These are phyloP conservation scores for Candida tammaniensis DNA, from an alignment of 805 yeast species.

Conservation along the genomic window DNA sequence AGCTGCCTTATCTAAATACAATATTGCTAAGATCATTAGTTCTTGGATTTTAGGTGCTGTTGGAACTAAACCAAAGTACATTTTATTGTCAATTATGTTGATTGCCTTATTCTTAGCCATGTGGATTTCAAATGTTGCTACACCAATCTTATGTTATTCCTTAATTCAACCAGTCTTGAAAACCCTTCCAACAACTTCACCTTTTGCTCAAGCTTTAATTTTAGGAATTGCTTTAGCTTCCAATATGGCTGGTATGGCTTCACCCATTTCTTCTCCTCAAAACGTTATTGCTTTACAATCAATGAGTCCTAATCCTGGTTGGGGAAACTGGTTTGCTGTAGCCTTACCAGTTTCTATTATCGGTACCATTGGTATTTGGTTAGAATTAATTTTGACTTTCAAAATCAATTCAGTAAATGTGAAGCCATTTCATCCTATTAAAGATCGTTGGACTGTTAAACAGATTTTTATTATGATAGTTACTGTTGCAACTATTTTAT, in stretches of 20 bases:
- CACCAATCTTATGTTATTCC: slow-evolving; percentile 53
- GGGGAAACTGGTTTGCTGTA: slow-evolving; percentile 93
- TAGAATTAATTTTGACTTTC: slow-evolving; percentile 64
- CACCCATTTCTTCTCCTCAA: slow-evolving; percentile 97
- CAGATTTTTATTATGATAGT: slow-evolving; percentile 44
- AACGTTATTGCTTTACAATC: slow-evolving; percentile 85
- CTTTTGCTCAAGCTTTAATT: slow-evolving; percentile 79
- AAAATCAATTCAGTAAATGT: slow-evolving; percentile 46
- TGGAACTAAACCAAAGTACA: slow-evolving; percentile 49
- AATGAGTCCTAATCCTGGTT: slow-evolving; percentile 79
- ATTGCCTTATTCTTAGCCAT: slow-evolving; percentile 51
- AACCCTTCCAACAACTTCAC: slow-evolving; percentile 74
- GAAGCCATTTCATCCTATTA: slow-evolving; percentile 47
- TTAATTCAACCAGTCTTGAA: slow-evolving; percentile 73
- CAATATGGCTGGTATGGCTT: slow-evolving; percentile 94
- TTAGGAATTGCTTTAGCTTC: slow-evolving; percentile 92
- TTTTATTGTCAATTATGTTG: slow-evolving; percentile 48
- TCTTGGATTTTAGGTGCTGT: slow-evolving; percentile 49
- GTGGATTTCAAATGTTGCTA: slow-evolving; percentile 60
- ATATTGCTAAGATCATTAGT: slow-evolving; percentile 48
- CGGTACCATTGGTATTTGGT: slow-evolving; percentile 69
- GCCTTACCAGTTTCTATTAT: slow-evolving; percentile 75
- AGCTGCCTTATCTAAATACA: slow-evolving; percentile 53
- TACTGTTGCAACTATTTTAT: slow-evolving; percentile 41
- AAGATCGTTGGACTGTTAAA: slow-evolving; percentile 41